These are phyloP conservation scores for Lodderomyces oxycetoniae DNA, from an alignment of 1,139 yeast species.

Conservation along the genomic window DNA sequence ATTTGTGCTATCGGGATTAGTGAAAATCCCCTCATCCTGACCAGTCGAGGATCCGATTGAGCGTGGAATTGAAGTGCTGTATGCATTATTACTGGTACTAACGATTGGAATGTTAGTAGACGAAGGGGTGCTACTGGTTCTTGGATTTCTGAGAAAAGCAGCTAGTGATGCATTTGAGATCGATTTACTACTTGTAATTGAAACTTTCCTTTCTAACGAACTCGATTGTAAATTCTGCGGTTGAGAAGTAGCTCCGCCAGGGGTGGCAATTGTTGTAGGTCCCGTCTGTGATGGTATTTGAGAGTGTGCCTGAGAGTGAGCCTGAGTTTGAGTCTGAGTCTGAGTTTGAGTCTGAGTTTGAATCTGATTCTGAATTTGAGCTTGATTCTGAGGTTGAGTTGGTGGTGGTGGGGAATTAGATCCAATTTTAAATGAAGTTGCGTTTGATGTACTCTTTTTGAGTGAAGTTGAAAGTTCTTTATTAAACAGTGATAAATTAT, in stretches of 20 bases:
- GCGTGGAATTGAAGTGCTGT: conserved; percentile 29
- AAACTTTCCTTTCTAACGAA: conserved; percentile 38
- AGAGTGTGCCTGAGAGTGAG: conserved; percentile 17
- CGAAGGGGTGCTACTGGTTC: conserved; percentile 33
- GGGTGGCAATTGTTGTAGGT: conserved; percentile 12
- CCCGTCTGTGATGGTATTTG: conserved; percentile 6
- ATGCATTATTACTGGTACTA: conserved; percentile 9
- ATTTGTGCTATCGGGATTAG: conserved; percentile 21
- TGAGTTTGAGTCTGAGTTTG: not conserved
- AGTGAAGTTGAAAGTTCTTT: conserved; percentile 19
- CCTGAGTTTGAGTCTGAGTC: not conserved
- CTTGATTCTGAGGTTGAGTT: conserved; percentile 14
- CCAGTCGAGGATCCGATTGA: conserved; percentile 43
- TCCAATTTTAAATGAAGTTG: conserved; percentile 58
- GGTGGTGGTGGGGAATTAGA: conserved; percentile 53
- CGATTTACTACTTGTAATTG: conserved; percentile 44
- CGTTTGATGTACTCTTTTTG: conserved; percentile 12
- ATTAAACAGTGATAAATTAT: conserved; percentile 5
- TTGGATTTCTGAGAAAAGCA: conserved; percentile 48
- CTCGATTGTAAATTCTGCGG: conserved; percentile 14
- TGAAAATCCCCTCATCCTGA: conserved; percentile 22
- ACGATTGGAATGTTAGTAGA: conserved; percentile 27
- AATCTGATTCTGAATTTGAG: conserved; percentile 9
- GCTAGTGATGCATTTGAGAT: conserved; percentile 55
- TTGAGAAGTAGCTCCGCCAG: not conserved